Evolutionary conservation across 768 basidiomycete genomes (phyloP).

Genomic region (Tulasnella sp.): DNA sequence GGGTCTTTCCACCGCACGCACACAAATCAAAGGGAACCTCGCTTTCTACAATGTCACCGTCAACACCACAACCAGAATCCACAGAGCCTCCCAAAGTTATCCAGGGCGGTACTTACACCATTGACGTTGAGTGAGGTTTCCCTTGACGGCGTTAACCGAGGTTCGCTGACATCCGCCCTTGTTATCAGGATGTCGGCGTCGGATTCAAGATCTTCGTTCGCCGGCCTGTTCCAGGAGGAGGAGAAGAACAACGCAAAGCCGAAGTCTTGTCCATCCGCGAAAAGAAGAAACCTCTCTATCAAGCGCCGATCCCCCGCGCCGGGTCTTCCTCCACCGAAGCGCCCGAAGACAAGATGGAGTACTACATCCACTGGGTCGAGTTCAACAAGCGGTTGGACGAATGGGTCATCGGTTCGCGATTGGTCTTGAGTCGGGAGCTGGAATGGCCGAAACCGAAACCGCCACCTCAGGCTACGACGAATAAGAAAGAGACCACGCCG

Average conservation of each 20-base stretch:
- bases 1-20: background rate
- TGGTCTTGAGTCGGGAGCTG: constrained; percentile 76
- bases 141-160: constrained; percentile 17
- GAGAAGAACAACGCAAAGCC: constrained; percentile 82
- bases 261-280: constrained; percentile 95
- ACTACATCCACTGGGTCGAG: constrained; percentile 96
- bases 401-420: constrained; percentile 84
- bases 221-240: constrained; percentile 65
- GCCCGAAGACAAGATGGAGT: constrained; percentile 78
- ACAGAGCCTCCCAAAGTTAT: constrained; percentile 53
- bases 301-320: constrained; percentile 11
- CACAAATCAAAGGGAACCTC: background rate
- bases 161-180: background rate
- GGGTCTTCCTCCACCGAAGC: constrained; percentile 42
- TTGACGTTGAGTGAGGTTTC: constrained; percentile 48
- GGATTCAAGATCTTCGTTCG: constrained; percentile 95
- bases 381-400: constrained; percentile 99
- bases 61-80: constrained; percentile 9
- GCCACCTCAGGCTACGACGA: constrained; percentile 31
- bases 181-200: constrained; percentile 65
- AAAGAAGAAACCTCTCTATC: constrained; percentile 58
- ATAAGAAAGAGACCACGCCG: constrained; percentile 34
- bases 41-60: background rate
- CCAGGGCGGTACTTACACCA: constrained; percentile 64
- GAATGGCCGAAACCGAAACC: constrained; percentile 93